Evolutionary conservation across 1,139 yeast species (phyloP), one percentile per base, ranked within the genome.

Genomic region (Zygosaccharomyces pseudobailii): DNA sequence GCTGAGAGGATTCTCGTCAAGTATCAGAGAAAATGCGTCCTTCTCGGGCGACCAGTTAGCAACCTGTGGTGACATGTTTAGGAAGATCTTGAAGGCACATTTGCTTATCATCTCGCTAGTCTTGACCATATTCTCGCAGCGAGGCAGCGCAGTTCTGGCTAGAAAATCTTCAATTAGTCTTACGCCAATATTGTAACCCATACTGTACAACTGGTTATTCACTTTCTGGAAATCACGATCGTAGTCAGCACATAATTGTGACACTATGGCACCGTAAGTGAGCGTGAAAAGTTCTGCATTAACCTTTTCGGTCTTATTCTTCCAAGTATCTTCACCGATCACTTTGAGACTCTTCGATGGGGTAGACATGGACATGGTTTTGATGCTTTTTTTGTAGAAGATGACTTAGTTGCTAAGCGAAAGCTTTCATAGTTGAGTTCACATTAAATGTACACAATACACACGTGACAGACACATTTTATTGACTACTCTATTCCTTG

Each of bases 111-210:
- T 80, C 49, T 94, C 97, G 3, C 95, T 90, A 0, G 97, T 90
- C 55, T 87, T 97, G 49, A 79, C 78, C 68, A 92, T 83, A 35
- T 80, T 76, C 33, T 75, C 75, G 66, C 99, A 92, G 53, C 98
- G 72, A 40, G 87, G 86, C 2, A 86, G 74, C 9, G 89, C 92
- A 0, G 96, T 82, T 58, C 87, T 82, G 36, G 97, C 95, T 36
- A 92, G 71, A 61, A 90, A 89, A 65, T 92, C 99, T 62, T 92
- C 99, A 47, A 94, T 87, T 53, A 94, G 70, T 54, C 99, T 72
- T 45, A 88, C 72, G 1, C 99, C 99, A 43, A 94, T 94, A 65
- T 87, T 89, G 66, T 88, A 87, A 1, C 99, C 99, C 97, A 94
- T 92, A 55, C 80, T 79, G 59, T 84, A 96, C 43, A 94, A 72